A percentile compares a stretch with the other conserved stretches of the same genome.
Conservation (phyloP, 2,329 filamentous ascomycete species). For the Fusarium keratoplasticum region DNA sequence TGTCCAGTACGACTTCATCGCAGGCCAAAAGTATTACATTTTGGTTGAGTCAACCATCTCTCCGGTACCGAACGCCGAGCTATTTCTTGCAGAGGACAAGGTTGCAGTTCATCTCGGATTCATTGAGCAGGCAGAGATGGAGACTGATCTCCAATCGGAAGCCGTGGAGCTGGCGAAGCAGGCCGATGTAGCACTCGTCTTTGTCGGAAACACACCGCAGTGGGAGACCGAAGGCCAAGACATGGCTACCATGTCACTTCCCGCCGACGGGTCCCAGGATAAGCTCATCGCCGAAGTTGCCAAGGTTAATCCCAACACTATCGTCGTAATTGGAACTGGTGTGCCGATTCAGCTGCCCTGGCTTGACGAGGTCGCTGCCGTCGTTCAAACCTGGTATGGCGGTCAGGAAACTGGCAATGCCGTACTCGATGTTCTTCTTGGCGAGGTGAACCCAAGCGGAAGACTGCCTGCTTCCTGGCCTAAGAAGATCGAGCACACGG, state of each 20-base stretch:
- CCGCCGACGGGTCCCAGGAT: not conserved
- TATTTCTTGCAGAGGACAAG: not conserved
- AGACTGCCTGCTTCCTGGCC: not conserved
- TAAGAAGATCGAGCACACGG: not conserved
- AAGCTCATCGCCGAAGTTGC: not conserved
- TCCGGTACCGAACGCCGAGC: not conserved
- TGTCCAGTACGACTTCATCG: not conserved
- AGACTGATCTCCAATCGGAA: not conserved
- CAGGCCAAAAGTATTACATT: not conserved
- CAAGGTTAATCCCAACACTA: not conserved
- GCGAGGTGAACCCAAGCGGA: not conserved
- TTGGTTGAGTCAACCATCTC: not conserved
- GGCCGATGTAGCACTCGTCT: not conserved
- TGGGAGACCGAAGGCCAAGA: not conserved
- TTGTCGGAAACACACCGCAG: not conserved
- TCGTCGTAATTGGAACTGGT: not conserved
- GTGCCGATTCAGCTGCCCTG: not conserved
- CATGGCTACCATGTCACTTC: not conserved
- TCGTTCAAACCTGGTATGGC: not conserved
- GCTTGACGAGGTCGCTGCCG: not conserved
- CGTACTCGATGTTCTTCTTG: not conserved
- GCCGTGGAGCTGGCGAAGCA: not conserved
- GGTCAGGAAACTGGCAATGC: not conserved
- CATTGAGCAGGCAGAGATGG: not conserved
- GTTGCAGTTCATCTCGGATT: not conserved